Evolutionary conservation across 805 yeast genomes (phyloP), one percentile per base, ranked within the genome.

Genomic region (Sugiyamaella valdiviana): DNA sequence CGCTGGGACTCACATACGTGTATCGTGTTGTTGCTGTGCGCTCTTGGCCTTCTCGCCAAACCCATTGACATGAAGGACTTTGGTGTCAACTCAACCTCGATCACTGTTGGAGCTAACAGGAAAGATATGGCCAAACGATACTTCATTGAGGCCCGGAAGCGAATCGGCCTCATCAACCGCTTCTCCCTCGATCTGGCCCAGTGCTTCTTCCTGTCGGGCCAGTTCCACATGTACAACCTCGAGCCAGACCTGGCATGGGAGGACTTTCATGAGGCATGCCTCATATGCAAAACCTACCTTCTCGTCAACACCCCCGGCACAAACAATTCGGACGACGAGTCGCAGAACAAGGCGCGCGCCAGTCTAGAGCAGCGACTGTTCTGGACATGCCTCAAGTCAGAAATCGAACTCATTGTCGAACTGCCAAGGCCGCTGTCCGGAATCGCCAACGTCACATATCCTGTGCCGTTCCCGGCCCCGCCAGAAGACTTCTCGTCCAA

Each of bases 371-470:
- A 51, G 41, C 43, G 54, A 5, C 45, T 51, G n/a, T 51, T 48
- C 38, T 51, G 54, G 54, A 51, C 54, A 10, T 51, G 51, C 29
- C 47, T 51, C 29, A 51, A 51, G 38, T 51, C 54, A 5, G 54
- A 51, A 37, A 44, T 45, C 7, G 54, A 51, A 36, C 39, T 51
- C 16, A 42, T 49, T 21, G 45, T 51, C 20, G 54, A 48, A 40
- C 29, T 51, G 22, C 49, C 51, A 3, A 45, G 48, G 2, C 54
- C 54, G 7, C 23, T 45, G 15, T 51, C 54, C 4, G 49, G 51
- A 16, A 45, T 51, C 19, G 49, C 54, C n/a, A 41, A 51, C 35
- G 51, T 51, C 29, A 41, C 48, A 9, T 51, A 51, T 36, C 51
- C 54, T 10, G 46, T 46, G 12, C 49, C 51, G 12, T 51, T 51